phyloP scores from a whole-genome alignment of 202 grass and related monocot species.

The Setaria viridis region DNA sequence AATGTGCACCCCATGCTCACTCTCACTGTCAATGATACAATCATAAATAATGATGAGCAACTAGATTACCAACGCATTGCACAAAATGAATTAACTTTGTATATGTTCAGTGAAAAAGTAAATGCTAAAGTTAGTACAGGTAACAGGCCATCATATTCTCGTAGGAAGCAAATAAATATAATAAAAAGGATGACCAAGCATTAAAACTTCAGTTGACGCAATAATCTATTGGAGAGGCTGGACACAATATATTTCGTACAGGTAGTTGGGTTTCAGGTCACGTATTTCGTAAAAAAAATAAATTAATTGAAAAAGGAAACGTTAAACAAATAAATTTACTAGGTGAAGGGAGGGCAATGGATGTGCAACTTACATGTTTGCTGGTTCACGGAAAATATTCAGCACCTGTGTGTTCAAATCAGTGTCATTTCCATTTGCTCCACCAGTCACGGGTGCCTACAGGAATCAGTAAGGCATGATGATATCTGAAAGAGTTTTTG shows the following conservation, averaged over 20 bases:
- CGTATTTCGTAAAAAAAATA: background rate
- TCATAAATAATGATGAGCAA: background rate
- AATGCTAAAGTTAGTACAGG: background rate
- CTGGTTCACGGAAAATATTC: constrained; percentile 79
- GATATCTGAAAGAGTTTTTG: constrained; percentile 12
- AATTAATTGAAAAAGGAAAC: background rate
- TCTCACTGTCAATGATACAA: constrained; percentile 50
- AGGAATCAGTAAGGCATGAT: constrained; percentile 22
- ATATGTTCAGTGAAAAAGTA: background rate
- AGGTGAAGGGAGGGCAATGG: constrained; percentile 23
- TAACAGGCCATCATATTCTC: background rate
- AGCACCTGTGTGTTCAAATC: constrained; percentile 75
- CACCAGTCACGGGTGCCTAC: constrained; percentile 29
- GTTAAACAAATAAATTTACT: constrained; percentile 5
- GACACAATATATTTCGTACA: background rate
- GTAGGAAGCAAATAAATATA: background rate
- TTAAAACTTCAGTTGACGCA: background rate
- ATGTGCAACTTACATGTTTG: constrained; percentile 65
- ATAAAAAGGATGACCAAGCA: background rate
- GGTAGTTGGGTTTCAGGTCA: background rate
- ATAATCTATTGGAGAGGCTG: background rate
- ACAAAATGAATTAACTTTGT: background rate
- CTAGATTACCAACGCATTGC: background rate
- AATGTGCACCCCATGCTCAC: constrained; percentile 83
- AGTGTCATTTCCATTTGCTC: constrained; percentile 50